Base-by-base conservation (phyloP, 768 basidiomycete species). In the Suillus lakei region DNA sequence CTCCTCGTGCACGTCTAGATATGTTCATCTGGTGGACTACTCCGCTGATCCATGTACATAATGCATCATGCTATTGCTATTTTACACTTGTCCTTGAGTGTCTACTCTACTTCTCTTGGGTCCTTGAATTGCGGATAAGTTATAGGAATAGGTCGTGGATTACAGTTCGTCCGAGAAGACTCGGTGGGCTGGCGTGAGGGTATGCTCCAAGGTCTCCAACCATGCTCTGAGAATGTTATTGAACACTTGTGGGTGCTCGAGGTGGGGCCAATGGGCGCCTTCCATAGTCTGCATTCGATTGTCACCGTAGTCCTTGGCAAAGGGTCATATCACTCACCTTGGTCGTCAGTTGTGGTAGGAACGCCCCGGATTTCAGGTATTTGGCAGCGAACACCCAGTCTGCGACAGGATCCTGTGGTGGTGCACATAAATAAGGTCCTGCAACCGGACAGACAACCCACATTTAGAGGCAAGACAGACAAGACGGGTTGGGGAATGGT, bases 191-290 rank as follows among this genome's bases (percentile, higher is more conserved):
- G 34, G 53, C 6, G 53, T 34, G 30, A 54, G 30, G 1, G 32
- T 34, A n/a, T 34, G 12, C 21, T 54, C 12, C 53, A 54, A 32
- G 32, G 32, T 54, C 21, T 70, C 66, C 51, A 92, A 77, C 89
- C 90, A 91, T 41, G 80, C 72, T 21, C 80, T 78, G 61, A 89
- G 76, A 54, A 84, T 74, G 0, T 64, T 55, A 67, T 91, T 92
- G 72, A 88, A 84, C 50, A 76, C 75, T 2, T 74, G 62, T 0
- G 89, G 85, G 65, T 82, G 73, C 72, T 92, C 91, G 23, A 91
- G 76, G 43, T 91, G 91, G 9, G 84, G 79, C 90, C 91, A 91
- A 72, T 92, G 91, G 5, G 86, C 83, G 0, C 85, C 85, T 8
- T 76, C 71, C 63, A 90, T 76, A 3, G 79, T 76, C 87, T 88